Percentiles rank a stretch among this genome's conserved stretches.
phyloP scores from a whole-genome alignment of 441 rosid species.

The Biscutella laevigata region DNA sequence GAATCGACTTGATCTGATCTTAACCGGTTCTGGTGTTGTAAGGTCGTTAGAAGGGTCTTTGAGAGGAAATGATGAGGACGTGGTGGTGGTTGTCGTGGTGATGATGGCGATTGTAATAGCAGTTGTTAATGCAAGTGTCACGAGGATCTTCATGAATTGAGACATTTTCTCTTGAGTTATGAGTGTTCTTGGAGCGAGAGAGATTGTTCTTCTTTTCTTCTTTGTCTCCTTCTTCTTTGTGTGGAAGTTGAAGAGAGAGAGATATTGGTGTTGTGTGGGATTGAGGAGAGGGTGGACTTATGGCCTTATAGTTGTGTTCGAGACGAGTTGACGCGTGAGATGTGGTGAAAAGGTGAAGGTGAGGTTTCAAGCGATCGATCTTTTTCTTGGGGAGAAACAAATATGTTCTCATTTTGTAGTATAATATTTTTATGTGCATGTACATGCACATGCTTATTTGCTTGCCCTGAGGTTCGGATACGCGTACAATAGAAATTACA shows the following conservation, averaged over 20 bases:
- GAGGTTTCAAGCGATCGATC: conserved; percentile 21
- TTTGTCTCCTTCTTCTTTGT: not conserved
- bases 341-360: conserved; percentile 27
- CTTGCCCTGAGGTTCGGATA: conserved; percentile 17
- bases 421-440: not conserved
- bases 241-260: not conserved
- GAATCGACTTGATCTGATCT: conserved; percentile 48
- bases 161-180: conserved; percentile 26
- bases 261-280: conserved; percentile 24
- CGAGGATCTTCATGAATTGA: conserved; percentile 31
- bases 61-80: not conserved
- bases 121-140: conserved; percentile 44
- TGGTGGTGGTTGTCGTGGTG: conserved; percentile 16
- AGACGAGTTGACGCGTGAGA: conserved; percentile 54
- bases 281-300: conserved; percentile 18
- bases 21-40: conserved; percentile 15
- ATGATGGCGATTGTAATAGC: conserved; percentile 37
- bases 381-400: conserved; percentile 17
- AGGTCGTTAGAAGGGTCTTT: not conserved
- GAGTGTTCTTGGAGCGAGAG: not conserved
- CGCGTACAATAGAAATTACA: not conserved
- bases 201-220: not conserved
- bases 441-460: conserved; percentile 25
- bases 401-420: too few relatives aligned
- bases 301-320: conserved; percentile 35